Conservation (phyloP, 2,329 filamentous ascomycete genomes). For the Penicillium frequentans region DNA sequence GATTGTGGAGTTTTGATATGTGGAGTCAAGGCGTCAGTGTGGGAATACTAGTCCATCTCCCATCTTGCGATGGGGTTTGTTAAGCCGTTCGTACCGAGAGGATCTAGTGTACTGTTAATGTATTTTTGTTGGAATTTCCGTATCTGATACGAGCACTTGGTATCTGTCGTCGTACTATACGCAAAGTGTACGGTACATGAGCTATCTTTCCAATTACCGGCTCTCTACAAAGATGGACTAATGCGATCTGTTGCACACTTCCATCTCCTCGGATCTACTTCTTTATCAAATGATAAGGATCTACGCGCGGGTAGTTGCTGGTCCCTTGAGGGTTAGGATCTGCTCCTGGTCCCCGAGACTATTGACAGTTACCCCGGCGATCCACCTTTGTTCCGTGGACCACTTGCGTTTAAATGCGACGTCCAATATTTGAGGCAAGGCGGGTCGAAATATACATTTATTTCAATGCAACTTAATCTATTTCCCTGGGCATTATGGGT, state of each 20-base stretch:
- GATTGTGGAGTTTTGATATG: constrained; percentile 8
- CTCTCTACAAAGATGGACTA: background rate
- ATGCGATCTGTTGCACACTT: background rate
- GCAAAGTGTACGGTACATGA: background rate
- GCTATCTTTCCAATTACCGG: background rate
- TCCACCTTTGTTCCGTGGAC: constrained; percentile 11
- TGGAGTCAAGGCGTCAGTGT: background rate
- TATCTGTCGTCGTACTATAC: background rate
- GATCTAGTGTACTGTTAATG: background rate
- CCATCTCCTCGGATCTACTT: background rate
- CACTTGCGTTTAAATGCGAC: constrained; percentile 2
- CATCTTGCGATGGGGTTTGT: background rate
- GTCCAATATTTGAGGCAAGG: constrained; percentile 3
- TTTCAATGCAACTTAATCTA: background rate
- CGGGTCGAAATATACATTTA: background rate
- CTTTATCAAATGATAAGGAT: background rate
- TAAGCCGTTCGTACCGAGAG: background rate
- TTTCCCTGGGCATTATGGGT: no score
- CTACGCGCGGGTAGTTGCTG: background rate
- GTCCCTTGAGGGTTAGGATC: background rate
- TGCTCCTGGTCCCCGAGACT: background rate
- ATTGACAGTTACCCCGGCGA: constrained; percentile 7
- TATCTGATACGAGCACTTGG: background rate
- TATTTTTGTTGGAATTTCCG: background rate
- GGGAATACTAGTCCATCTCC: background rate